Evolutionary conservation across 345 rosid genomes (phyloP).

Genomic region (Pistacia integerrima): DNA sequence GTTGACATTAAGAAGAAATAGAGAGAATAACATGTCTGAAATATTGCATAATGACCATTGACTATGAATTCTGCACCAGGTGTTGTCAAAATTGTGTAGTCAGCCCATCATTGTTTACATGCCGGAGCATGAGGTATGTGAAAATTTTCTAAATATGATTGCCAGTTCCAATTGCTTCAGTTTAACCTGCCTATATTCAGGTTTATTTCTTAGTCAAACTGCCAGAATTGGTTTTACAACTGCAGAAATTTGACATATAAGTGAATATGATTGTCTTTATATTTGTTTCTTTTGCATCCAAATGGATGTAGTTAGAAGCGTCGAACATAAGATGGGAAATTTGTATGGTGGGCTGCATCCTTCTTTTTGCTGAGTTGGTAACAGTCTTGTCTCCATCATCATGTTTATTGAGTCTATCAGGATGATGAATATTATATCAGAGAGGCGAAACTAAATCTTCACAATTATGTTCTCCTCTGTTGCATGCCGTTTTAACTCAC

Average conservation of each 20-base stretch:
- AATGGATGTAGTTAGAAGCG: not conserved
- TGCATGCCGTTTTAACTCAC: too few species aligned
- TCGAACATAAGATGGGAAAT: not conserved
- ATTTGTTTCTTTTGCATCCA: not conserved
- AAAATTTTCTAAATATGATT: too few species aligned
- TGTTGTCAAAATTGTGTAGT: constrained; percentile 73
- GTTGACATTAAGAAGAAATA: too few species aligned
- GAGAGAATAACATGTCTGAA: too few species aligned
- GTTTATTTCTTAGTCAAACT: not conserved
- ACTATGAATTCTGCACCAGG: constrained; percentile 42
- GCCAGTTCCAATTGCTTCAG: not conserved
- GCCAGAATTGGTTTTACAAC: not conserved
- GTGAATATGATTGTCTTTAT: not conserved
- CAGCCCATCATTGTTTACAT: constrained; percentile 81
- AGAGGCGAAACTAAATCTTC: not conserved
- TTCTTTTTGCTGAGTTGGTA: not conserved
- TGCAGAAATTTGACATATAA: not conserved
- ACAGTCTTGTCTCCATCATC: not conserved
- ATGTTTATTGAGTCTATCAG: not conserved
- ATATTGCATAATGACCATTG: constrained; percentile 14
- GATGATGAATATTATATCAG: not conserved
- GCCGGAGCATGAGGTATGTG: constrained; percentile 77
- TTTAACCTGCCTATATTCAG: not conserved
- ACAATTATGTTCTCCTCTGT: not conserved
- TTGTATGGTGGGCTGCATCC: not conserved